Conservation (phyloP, 2,329 filamentous ascomycete species). For the Hysterium pulicare region DNA sequence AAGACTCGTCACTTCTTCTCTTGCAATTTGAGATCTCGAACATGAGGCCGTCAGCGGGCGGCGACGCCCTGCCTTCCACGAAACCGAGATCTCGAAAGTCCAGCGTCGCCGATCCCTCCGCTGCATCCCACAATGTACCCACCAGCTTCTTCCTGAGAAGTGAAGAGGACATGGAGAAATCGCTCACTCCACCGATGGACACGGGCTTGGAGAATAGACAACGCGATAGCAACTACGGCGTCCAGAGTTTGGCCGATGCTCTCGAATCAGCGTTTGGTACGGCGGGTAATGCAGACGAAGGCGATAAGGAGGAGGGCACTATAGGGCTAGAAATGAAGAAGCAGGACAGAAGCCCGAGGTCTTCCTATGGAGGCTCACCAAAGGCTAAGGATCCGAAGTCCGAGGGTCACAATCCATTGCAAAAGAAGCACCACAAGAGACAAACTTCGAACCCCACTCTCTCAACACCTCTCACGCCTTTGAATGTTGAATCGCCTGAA, state of each 20-base stretch:
- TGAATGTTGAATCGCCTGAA: constrained; percentile 40
- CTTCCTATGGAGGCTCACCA: constrained; percentile 22
- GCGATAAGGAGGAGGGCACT: constrained; percentile 22
- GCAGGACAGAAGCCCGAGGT: constrained; percentile 26
- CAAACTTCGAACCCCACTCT: constrained; percentile 20
- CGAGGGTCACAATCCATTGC: constrained; percentile 18
- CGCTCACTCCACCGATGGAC: constrained; percentile 23
- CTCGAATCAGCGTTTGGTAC: constrained; percentile 42
- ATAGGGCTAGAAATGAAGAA: constrained; percentile 17
- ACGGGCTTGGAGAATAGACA: constrained; percentile 12
- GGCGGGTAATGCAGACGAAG: constrained; percentile 18
- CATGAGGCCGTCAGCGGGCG: constrained; percentile 36
- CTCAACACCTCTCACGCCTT: constrained; percentile 23
- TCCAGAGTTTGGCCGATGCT: constrained; percentile 56
- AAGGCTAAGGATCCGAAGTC: constrained; percentile 14
- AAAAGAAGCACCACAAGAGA: constrained; percentile 18
- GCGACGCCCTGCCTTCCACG: constrained; percentile 30
- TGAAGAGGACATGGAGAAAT: constrained; percentile 48
- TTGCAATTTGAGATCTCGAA: constrained; percentile 1
- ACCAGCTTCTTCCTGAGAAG: constrained; percentile 60
- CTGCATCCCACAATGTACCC: constrained; percentile 39
- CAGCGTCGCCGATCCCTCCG: constrained; percentile 29
- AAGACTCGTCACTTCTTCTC: too few species aligned
- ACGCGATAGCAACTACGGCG: constrained; percentile 52
- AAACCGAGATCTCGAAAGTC: constrained; percentile 38